Base-by-base conservation (phyloP, 176 grass and related monocot species). In the Luzula sylvatica region DNA sequence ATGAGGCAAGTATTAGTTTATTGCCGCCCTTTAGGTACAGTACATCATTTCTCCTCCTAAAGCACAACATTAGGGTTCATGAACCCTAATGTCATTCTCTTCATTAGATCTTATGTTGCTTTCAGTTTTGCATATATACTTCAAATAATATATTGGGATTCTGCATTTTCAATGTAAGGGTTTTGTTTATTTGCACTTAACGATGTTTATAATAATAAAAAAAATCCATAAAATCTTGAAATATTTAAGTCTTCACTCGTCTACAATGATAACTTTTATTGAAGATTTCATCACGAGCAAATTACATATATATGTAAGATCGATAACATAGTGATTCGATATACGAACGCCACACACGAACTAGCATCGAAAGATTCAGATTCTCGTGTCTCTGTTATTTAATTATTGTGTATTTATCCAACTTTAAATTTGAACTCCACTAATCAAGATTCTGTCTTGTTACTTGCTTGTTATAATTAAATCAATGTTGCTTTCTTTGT, bases 21-120 rank as follows among this genome's bases (percentile, higher is more conserved):
- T 64, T 50, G 60, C 60, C 60, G 60, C 15, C 60, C 60, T 64
- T 64, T 64, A 50, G 60, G 43, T 64, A 64, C 44, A 30, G 29
- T 49, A 26, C 46, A 64, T 64, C 43, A 64, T 64, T 64, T 38
- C 43, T 35, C 60, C 42, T 50, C 43, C 43, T 46, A 64, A 64
- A 45, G 43, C 60, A 48, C 47, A 45, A 49, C 60, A 64, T 20
- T 64, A 50, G 24, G 60, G 20, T 20, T 45, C 39, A 15, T 1
- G 18, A 23, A 12, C 28, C n/a, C 47, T 49, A 44, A 32, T 32
- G 1, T 35, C 9, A 35, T 35, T 46, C 60, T 26, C 46, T 45
- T 64, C 26, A 22, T 27, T 17, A 22, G 57, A 25, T 61, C 26
- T 64, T 46, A 32, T 64, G 59, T 19, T 20, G 3, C 42, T 2